These are phyloP conservation scores for Lactarius psammicola DNA, from an alignment of 768 basidiomycete genomes.

Conservation along the genomic window DNA sequence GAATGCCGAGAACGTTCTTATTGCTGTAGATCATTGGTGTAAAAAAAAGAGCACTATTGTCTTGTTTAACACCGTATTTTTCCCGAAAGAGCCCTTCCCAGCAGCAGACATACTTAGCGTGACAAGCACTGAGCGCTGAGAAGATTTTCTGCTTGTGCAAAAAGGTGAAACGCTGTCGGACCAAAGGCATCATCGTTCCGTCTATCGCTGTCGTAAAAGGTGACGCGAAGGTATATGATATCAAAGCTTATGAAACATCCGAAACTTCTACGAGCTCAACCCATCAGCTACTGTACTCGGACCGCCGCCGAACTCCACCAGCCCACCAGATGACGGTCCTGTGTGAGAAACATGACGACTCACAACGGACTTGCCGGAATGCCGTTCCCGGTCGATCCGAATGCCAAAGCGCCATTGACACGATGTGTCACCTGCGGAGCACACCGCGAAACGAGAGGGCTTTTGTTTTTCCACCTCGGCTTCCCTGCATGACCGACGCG, in stretches of 20 bases:
- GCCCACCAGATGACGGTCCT: not conserved
- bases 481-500: not conserved
- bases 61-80: not conserved
- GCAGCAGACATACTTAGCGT: not conserved
- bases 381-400: constrained; percentile 10
- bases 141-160: not conserved
- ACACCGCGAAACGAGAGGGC: not conserved
- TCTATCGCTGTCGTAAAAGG: not conserved
- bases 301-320: not conserved
- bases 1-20: not conserved
- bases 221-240: not conserved
- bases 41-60: not conserved
- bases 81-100: not conserved
- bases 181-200: constrained; percentile 2
- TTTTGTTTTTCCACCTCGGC: not conserved
- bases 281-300: not conserved
- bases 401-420: not conserved
- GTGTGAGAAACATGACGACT: not conserved
- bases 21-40: not conserved
- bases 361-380: not conserved
- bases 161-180: not conserved
- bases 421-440: not conserved
- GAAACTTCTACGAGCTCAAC: not conserved
- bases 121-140: not conserved
- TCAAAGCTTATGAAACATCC: not conserved